Evolutionary conservation across 148 eudicot species (phyloP).

Genomic region (Oxyria digyna): DNA sequence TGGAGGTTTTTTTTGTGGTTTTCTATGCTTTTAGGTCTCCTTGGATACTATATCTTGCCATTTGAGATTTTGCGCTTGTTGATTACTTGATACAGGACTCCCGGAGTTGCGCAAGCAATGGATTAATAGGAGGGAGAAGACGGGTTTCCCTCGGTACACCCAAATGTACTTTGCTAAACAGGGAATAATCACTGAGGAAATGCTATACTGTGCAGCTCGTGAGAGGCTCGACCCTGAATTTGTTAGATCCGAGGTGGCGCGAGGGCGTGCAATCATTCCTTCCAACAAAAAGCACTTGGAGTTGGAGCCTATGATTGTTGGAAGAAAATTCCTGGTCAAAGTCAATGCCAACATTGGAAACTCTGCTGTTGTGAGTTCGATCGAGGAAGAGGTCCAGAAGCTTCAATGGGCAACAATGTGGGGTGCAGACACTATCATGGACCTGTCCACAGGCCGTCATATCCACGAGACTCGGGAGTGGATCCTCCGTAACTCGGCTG

Average conservation of each 20-base stretch:
- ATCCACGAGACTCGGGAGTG: slow-evolving; percentile 98
- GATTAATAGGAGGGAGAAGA: slow-evolving; percentile 72
- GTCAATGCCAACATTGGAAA: slow-evolving; percentile 95
- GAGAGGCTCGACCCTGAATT: slow-evolving; percentile 94
- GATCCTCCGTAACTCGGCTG: slow-evolving; percentile 89
- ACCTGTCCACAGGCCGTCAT: slow-evolving; percentile 93
- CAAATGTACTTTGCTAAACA: slow-evolving; percentile 95
- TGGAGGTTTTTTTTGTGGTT: background rate
- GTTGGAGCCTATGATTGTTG: slow-evolving; percentile 97
- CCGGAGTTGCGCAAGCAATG: slow-evolving; percentile 81
- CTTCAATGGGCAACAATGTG: slow-evolving; percentile 99
- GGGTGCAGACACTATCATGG: slow-evolving; percentile 99
- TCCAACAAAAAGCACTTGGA: slow-evolving; percentile 92
- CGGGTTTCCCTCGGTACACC: slow-evolving; percentile 84
- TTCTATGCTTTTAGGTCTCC: background rate
- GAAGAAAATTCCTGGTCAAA: slow-evolving; percentile 90
- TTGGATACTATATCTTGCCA: background rate
- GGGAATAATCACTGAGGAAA: slow-evolving; percentile 89
- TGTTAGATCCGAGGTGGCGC: slow-evolving; percentile 92
- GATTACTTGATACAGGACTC: slow-evolving; percentile 35
- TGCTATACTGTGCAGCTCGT: slow-evolving; percentile 87
- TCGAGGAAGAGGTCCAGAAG: slow-evolving; percentile 97
- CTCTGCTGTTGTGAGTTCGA: slow-evolving; percentile 95
- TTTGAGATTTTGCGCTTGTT: background rate
- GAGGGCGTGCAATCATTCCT: slow-evolving; percentile 98